phyloP scores from a whole-genome alignment of 108 stramenopile genomes.

The Cyclotella baltica region DNA sequence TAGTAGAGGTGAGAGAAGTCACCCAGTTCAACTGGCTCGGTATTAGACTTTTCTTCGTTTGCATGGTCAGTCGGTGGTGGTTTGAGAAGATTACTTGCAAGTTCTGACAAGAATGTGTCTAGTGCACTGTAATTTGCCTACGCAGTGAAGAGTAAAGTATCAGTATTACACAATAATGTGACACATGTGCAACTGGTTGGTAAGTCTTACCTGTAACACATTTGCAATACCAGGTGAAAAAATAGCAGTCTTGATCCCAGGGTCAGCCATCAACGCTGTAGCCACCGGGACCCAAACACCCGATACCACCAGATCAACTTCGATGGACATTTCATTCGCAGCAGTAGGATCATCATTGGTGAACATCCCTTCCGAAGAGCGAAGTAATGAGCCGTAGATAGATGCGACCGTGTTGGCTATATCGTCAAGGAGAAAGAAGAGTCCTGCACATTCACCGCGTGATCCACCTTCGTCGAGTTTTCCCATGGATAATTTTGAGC shows the following conservation, averaged over 20 bases:
- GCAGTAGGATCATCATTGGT: constrained; percentile 15
- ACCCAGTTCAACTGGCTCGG: constrained; percentile 4
- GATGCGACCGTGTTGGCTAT: constrained; percentile 61
- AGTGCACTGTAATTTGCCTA: constrained; percentile 78
- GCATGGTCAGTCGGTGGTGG: neutral
- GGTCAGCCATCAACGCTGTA: constrained; percentile 89
- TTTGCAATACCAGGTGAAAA: constrained; percentile 93
- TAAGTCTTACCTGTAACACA: constrained; percentile 64
- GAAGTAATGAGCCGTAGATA: constrained; percentile 71
- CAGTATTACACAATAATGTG: neutral
- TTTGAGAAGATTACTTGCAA: constrained; percentile 66
- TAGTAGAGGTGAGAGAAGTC: constrained; percentile 66
- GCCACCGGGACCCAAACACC: constrained; percentile 92
- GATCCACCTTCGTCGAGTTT: constrained; percentile 87
- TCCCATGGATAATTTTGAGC: constrained; percentile 86
- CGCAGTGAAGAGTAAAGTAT: neutral
- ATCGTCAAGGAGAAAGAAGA: constrained; percentile 76
- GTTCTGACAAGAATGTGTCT: constrained; percentile 76
- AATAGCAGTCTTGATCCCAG: constrained; percentile 87
- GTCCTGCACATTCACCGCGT: constrained; percentile 89
- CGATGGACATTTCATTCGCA: constrained; percentile 42
- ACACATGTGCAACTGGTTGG: neutral
- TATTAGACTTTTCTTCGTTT: constrained; percentile 20
- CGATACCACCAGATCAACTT: constrained; percentile 83
- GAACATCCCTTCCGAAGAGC: constrained; percentile 78